A percentile compares a stretch with the other conserved stretches of the same genome.
phyloP scores from a whole-genome alignment of 2,329 filamentous ascomycete species.

The Fusarium buxicola region DNA sequence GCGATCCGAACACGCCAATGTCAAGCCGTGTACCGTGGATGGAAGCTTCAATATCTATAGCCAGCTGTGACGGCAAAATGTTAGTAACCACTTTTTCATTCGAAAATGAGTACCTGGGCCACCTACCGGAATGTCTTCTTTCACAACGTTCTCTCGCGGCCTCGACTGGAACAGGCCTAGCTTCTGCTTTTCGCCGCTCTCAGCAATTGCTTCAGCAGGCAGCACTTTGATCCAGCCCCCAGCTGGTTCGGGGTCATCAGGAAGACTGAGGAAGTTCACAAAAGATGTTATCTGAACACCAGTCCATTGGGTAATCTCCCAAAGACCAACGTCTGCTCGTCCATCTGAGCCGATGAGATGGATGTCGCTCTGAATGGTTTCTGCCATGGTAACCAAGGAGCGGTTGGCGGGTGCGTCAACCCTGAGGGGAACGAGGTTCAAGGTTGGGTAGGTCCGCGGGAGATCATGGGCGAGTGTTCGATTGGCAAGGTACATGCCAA shows the following conservation, averaged over 20 bases:
- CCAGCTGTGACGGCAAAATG: slow-evolving; percentile 46
- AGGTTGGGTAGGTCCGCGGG: slow-evolving; percentile 71
- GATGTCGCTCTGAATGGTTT: slow-evolving; percentile 75
- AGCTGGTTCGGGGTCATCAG: slow-evolving; percentile 34
- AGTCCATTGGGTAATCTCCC: slow-evolving; percentile 81
- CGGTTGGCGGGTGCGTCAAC: slow-evolving; percentile 55
- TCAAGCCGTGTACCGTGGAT: slow-evolving; percentile 49
- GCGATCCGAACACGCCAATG: slow-evolving; percentile 56
- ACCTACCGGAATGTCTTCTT: slow-evolving; percentile 47
- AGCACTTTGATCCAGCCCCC: slow-evolving; percentile 16
- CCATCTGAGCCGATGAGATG: slow-evolving; percentile 64
- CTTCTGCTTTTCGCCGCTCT: not conserved
- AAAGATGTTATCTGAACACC: slow-evolving; percentile 76
- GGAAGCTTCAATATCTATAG: slow-evolving; percentile 56
- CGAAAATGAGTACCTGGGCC: too few species aligned
- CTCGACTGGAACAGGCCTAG: slow-evolving; percentile 17
- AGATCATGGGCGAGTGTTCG: slow-evolving; percentile 66
- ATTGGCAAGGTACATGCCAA: slow-evolving; percentile 89
- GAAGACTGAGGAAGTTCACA: slow-evolving; percentile 81
- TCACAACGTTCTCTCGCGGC: slow-evolving; percentile 41
- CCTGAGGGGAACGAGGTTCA: slow-evolving; percentile 81
- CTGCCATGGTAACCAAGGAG: slow-evolving; percentile 63
- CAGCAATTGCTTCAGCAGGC: not conserved
- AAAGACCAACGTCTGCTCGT: slow-evolving; percentile 70
- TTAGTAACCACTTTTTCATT: not conserved